Percentiles rank a stretch among this genome's conserved stretches.
phyloP scores from a whole-genome alignment of 306 rosid genomes.

The Cicer arietinum region DNA sequence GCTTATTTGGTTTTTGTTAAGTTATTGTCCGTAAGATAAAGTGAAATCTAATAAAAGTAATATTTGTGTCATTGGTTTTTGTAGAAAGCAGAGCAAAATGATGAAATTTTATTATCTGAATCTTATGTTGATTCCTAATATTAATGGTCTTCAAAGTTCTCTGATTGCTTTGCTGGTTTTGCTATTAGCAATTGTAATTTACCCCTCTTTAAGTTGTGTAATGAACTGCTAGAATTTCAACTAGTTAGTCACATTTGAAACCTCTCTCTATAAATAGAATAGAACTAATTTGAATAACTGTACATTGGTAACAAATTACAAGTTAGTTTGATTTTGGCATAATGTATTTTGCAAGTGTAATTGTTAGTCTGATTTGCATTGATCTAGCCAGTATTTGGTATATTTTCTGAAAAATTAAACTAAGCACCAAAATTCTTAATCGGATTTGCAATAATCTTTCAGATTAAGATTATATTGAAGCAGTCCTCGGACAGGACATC shows the following conservation, averaged over 20 bases:
- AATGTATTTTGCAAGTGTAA: no score
- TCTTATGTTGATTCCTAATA: slow-evolving; percentile 32
- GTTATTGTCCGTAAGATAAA: background rate
- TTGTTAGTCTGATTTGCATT: no score
- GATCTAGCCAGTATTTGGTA: no score
- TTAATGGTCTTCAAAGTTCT: slow-evolving; percentile 55
- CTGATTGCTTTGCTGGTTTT: slow-evolving; percentile 50
- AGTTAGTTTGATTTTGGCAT: no score
- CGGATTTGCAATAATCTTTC: slow-evolving; percentile 41
- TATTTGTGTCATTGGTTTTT: background rate
- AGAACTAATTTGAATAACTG: no score
- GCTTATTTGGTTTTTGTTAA: background rate
- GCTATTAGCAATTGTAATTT: background rate
- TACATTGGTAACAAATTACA: no score
- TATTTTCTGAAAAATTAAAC: background rate
- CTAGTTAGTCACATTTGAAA: background rate
- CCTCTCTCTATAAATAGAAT: no score
- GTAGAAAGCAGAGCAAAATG: slow-evolving; percentile 47
- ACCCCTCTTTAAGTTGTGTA: background rate
- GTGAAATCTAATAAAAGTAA: background rate
- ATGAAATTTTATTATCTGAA: slow-evolving; percentile 48
- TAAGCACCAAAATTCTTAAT: slow-evolving; percentile 50
- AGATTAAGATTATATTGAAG: no score
- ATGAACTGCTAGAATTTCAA: background rate
- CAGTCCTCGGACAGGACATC: no score